A percentile compares a stretch with the other conserved stretches of the same genome.
Evolutionary conservation across 2,329 filamentous ascomycete genomes (phyloP).

Genomic region (Colletotrichum lupini): DNA sequence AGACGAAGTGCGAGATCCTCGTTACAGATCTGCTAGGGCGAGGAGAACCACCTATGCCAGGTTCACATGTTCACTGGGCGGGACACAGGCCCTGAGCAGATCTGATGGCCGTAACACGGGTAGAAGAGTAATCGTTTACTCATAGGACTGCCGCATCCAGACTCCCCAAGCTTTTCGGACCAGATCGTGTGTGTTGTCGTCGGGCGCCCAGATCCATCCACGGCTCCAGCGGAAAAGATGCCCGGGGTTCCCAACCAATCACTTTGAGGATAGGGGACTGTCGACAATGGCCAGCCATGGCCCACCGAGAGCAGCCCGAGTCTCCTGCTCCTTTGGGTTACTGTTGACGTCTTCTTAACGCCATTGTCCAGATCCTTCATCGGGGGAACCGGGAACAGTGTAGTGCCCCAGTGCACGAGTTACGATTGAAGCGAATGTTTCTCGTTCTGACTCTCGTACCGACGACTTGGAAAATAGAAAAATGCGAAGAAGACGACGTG

Average conservation of each 20-base stretch:
- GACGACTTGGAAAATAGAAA: neutral
- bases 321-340: neutral
- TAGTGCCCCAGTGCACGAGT: neutral
- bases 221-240: constrained; percentile 15
- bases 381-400: neutral
- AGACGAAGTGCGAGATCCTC: neutral
- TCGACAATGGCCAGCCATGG: neutral
- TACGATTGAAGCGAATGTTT: no score
- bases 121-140: neutral
- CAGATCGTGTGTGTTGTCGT: neutral
- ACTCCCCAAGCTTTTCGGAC: neutral
- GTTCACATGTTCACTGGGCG: neutral
- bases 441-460: neutral
- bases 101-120: neutral
- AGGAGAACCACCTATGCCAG: neutral
- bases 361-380: neutral
- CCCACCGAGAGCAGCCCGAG: neutral
- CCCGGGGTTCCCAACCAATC: constrained; percentile 8
- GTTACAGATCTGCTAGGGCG: neutral
- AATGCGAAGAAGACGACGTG: neutral
- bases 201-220: neutral
- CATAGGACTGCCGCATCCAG: constrained; percentile 6
- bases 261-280: neutral
- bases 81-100: neutral
- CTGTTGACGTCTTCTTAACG: neutral